Evolutionary conservation across 2,329 filamentous ascomycete species (phyloP).

Genomic region (Tolypocladium ophioglossoides): DNA sequence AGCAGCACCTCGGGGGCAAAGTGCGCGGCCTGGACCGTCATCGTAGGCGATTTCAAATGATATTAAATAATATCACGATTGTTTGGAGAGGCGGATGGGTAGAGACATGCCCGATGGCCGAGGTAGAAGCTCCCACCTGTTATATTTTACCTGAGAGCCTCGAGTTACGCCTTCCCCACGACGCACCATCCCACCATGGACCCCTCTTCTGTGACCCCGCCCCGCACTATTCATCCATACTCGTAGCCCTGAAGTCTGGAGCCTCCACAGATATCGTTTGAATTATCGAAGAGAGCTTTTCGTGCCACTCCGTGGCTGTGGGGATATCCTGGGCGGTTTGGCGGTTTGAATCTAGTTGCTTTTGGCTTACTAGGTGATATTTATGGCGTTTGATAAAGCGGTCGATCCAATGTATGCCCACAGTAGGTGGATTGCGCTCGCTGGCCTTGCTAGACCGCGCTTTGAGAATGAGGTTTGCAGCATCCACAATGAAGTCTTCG

Average conservation of each 20-base stretch:
- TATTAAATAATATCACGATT: background rate
- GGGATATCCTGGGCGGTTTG: too few species aligned
- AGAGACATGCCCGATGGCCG: background rate
- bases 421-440: too few species aligned
- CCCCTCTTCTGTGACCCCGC: background rate
- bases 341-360: too few species aligned
- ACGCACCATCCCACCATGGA: background rate
- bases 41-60: slow-evolving; percentile 19
- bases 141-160: background rate
- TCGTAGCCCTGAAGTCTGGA: background rate
- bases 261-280: too few species aligned
- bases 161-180: background rate
- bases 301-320: too few species aligned
- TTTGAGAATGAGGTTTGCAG: too few species aligned
- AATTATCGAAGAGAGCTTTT: too few species aligned
- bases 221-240: background rate
- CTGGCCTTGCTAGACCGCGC: too few species aligned
- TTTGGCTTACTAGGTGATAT: too few species aligned
- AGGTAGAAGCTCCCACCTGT: background rate
- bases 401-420: too few species aligned
- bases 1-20: slow-evolving; percentile 72
- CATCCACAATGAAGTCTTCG: too few species aligned
- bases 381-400: too few species aligned
- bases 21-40: slow-evolving; percentile 60
- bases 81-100: background rate